These are phyloP conservation scores for Lichtheimia ramosa DNA, from an alignment of 371 early-diverging fungal genomes.

Conservation along the genomic window DNA sequence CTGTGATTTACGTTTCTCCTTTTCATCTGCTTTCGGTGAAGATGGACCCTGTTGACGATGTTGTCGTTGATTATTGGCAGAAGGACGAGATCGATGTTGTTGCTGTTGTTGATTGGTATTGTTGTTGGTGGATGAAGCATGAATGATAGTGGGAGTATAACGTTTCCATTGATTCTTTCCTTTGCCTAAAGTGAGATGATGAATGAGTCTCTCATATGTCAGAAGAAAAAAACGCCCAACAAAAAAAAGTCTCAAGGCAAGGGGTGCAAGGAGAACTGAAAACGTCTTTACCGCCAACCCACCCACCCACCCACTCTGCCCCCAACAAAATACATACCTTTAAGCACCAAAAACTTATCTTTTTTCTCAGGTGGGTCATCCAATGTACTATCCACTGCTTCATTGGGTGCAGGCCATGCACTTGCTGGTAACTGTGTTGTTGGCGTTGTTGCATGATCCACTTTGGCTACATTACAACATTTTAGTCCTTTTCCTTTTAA, in stretches of 20 bases:
- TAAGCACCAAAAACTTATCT: constrained; percentile 30
- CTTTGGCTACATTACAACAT: no score
- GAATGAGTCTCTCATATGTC: no score
- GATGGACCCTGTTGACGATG: neutral
- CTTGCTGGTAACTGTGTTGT: constrained; percentile 8
- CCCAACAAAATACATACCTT: constrained; percentile 6
- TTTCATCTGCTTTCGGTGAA: neutral
- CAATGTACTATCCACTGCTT: constrained; percentile 12
- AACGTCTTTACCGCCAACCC: no score
- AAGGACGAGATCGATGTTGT: neutral
- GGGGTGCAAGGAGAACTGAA: no score
- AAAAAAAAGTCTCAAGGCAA: neutral
- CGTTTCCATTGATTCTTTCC: constrained; percentile 64
- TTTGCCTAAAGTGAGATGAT: constrained; percentile 16
- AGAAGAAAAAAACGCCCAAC: constrained; percentile 14
- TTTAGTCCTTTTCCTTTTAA: no score
- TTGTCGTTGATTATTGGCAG: neutral
- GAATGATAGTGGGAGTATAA: constrained; percentile 60
- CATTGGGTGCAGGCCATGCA: constrained; percentile 50
- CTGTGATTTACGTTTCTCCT: constrained; percentile 14
- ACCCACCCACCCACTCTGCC: no score
- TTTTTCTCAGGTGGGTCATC: constrained; percentile 24
- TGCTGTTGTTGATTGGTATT: constrained; percentile 18
- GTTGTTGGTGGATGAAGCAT: constrained; percentile 35
- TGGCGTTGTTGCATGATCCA: neutral